Conservation (phyloP, 2,329 filamentous ascomycete species). For the Trichothecium sympodiale region DNA sequence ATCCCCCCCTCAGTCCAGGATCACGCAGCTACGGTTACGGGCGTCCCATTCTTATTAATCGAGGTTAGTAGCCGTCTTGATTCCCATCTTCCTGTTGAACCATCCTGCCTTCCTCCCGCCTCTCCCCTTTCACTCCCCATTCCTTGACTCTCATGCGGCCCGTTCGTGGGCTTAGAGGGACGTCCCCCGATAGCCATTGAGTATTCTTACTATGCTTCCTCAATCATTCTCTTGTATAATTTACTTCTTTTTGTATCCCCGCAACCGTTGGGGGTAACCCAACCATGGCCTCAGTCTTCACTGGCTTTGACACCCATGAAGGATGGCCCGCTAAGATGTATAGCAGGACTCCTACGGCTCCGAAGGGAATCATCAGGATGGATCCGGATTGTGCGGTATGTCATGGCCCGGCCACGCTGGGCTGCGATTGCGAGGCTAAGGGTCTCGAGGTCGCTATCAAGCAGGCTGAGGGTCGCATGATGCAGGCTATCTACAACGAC, state of each 20-base stretch:
- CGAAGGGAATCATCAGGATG: constrained; percentile 48
- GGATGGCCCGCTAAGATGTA: constrained; percentile 35
- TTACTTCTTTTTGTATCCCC: constrained; percentile 1
- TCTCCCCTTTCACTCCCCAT: constrained; percentile 10
- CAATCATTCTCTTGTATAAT: constrained; percentile 3
- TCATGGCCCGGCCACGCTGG: constrained; percentile 43
- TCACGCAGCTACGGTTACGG: too few relatives aligned
- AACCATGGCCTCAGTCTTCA: too few relatives aligned
- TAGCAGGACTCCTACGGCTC: constrained; percentile 27
- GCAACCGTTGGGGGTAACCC: too few relatives aligned
- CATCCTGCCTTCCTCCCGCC: constrained; percentile 9
- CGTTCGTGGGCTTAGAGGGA: constrained; percentile 16
- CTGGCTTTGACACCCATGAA: too few relatives aligned
- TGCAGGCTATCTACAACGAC: constrained; percentile 50
- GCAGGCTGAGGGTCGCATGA: constrained; percentile 53
- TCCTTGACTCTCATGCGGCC: constrained; percentile 16
- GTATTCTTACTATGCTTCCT: constrained; percentile 16
- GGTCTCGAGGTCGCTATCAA: constrained; percentile 51
- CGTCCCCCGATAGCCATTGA: constrained; percentile 6
- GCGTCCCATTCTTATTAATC: too few relatives aligned
- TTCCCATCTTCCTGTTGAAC: constrained; percentile 4
- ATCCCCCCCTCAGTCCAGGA: too few relatives aligned
- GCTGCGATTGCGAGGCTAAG: constrained; percentile 56
- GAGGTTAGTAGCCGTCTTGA: too few relatives aligned
- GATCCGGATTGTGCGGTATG: constrained; percentile 62